A percentile compares a stretch with the other conserved stretches of the same genome.
Evolutionary conservation across 345 rosid species (phyloP).

Genomic region (Eucalyptus globulus): DNA sequence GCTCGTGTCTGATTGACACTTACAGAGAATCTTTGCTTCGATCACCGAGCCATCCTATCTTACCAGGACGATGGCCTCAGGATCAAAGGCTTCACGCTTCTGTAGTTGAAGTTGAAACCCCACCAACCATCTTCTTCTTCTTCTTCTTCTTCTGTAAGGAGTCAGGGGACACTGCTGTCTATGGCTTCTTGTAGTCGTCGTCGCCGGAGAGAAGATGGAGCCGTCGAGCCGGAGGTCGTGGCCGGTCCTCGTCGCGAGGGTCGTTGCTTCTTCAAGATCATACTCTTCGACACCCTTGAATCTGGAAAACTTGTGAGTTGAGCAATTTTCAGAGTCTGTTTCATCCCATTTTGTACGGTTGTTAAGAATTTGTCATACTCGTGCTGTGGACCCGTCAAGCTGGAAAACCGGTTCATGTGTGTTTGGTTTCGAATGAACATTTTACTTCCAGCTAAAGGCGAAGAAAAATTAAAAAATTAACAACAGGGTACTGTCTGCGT

Average conservation of each 20-base stretch:
- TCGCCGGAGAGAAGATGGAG: not conserved
- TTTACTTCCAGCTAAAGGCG: not conserved
- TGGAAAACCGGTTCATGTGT: not conserved
- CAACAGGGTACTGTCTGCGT: not conserved
- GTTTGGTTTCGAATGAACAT: not conserved
- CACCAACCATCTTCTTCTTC: not conserved
- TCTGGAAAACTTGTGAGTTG: not conserved
- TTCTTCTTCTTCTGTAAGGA: not conserved
- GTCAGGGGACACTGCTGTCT: not conserved
- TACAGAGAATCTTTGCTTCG: not conserved
- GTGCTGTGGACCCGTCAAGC: not conserved
- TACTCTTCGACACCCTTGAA: not conserved
- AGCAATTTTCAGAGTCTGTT: not conserved
- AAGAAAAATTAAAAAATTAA: not conserved
- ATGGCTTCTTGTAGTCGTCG: not conserved
- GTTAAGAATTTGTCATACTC: not conserved
- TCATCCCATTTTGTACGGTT: rapidly evolving
- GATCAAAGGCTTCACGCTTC: not conserved
- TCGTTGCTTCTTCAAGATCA: not conserved
- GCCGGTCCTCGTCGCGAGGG: not conserved
- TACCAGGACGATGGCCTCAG: not conserved
- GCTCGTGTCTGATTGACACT: not conserved
- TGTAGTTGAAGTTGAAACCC: not conserved
- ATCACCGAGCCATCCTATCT: not conserved
- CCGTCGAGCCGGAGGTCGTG: not conserved